These are phyloP conservation scores for Amylocystis lapponica DNA, from an alignment of 768 basidiomycete species.

Conservation along the genomic window DNA sequence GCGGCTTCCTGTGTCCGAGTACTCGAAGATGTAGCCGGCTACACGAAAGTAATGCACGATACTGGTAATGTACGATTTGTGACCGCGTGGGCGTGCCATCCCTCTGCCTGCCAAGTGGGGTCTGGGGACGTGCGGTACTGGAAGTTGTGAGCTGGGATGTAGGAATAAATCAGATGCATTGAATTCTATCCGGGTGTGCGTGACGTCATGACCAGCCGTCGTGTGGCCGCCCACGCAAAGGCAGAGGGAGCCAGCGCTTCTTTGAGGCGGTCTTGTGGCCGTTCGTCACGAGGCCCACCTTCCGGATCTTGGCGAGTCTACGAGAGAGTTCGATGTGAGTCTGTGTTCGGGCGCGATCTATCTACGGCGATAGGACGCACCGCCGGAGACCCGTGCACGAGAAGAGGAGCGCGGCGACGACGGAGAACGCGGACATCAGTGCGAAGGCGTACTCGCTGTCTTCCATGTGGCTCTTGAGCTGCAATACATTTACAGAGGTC, in stretches of 20 bases:
- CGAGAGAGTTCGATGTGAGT: not conserved
- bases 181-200: not conserved
- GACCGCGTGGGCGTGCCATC: too few relatives aligned
- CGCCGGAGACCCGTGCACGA: slow-evolving; percentile 17
- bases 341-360: not conserved
- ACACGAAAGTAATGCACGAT: too few relatives aligned
- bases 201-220: slow-evolving; percentile 8
- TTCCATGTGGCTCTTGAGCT: slow-evolving; percentile 23
- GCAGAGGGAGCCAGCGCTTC: slow-evolving; percentile 14
- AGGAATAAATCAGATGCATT: not conserved
- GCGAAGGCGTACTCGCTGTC: slow-evolving; percentile 22
- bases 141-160: slow-evolving; percentile 1
- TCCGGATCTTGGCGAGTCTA: slow-evolving; percentile 22
- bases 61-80: too few relatives aligned
- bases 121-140: slow-evolving; percentile 6
- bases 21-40: too few relatives aligned
- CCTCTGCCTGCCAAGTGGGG: too few relatives aligned
- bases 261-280: slow-evolving; percentile 12
- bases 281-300: slow-evolving; percentile 21
- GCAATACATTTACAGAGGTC: slow-evolving; percentile 23
- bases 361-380: slow-evolving; percentile 6
- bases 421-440: slow-evolving; percentile 16
- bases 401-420: slow-evolving; percentile 12
- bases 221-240: slow-evolving; percentile 11
- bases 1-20: too few relatives aligned